Evolutionary conservation across 345 rosid genomes (phyloP).

Genomic region (Citrus reticulata): DNA sequence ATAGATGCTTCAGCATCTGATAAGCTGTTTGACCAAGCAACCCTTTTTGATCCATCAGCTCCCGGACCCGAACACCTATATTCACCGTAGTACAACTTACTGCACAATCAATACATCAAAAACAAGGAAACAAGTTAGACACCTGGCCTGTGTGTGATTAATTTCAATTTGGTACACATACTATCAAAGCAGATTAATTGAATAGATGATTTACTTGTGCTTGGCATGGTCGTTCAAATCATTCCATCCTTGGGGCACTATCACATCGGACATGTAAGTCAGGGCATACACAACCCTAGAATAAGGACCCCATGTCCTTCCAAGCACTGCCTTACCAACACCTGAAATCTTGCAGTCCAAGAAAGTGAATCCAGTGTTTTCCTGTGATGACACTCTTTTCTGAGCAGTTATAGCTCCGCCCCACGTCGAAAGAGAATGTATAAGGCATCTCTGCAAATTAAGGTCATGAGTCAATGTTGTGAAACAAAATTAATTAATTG

Average conservation of each 20-base stretch:
- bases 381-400: slow-evolving; percentile 35
- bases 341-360: slow-evolving; percentile 67
- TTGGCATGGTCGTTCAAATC: slow-evolving; percentile 44
- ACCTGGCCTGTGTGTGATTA: background rate
- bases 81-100: slow-evolving; percentile 58
- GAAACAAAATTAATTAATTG: too few species aligned
- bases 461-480: too few species aligned
- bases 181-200: too few species aligned
- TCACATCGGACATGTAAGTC: slow-evolving; percentile 44
- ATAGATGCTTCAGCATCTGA: slow-evolving; percentile 34
- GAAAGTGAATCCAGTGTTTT: slow-evolving; percentile 65
- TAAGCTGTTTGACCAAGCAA: slow-evolving; percentile 46
- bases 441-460: slow-evolving; percentile 44
- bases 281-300: slow-evolving; percentile 66
- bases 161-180: too few species aligned
- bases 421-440: slow-evolving; percentile 47
- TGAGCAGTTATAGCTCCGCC: slow-evolving; percentile 75
- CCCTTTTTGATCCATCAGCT: slow-evolving; percentile 37
- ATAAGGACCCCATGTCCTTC: slow-evolving; percentile 79
- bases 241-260: slow-evolving; percentile 64
- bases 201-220: slow-evolving; percentile 27
- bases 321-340: slow-evolving; percentile 40
- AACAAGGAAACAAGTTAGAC: background rate
- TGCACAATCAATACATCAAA: background rate
- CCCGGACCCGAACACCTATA: slow-evolving; percentile 59